A percentile compares a stretch with the other conserved stretches of the same genome.
phyloP scores from a whole-genome alignment of 164 flowering plant genomes.

The Annona cherimola region DNA sequence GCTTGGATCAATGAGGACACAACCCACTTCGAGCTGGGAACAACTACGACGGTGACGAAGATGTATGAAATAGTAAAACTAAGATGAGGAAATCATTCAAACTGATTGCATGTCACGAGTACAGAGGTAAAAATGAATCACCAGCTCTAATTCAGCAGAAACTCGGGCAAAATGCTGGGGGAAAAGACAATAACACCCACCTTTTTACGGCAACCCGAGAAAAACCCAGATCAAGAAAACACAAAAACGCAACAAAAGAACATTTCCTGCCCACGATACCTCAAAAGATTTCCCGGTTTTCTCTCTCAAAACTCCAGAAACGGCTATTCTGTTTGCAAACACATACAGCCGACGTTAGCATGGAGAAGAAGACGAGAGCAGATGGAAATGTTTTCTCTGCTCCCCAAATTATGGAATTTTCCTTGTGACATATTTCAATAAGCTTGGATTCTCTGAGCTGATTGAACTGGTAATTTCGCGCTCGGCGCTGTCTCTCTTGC shows the following conservation, averaged over 20 bases:
- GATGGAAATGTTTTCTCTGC: not conserved
- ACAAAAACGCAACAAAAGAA: not conserved
- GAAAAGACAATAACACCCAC: not conserved
- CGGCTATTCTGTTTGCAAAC: not conserved
- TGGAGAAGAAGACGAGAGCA: not conserved
- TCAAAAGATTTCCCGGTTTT: slow-evolving; percentile 4
- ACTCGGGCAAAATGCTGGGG: not conserved
- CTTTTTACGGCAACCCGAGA: slow-evolving; percentile 1
- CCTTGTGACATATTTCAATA: not conserved
- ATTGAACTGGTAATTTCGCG: not conserved
- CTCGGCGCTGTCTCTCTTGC: not conserved
- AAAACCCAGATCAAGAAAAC: not conserved
- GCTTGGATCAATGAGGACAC: no score
- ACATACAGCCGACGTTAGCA: not conserved
- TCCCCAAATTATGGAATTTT: not conserved
- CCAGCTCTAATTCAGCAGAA: not conserved
- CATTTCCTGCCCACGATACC: slow-evolving; percentile 2
- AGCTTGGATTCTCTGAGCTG: not conserved
- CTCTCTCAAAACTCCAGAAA: slow-evolving; percentile 8
- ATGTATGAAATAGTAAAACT: not conserved
- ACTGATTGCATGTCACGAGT: not conserved
- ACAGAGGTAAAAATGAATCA: not conserved
- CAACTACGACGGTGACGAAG: no score
- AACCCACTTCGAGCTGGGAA: no score
- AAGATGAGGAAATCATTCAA: not conserved